Evolutionary conservation across 2,329 filamentous ascomycete genomes (phyloP), one percentile per base, ranked within the genome.

Genomic region (Talaromyces piceae): DNA sequence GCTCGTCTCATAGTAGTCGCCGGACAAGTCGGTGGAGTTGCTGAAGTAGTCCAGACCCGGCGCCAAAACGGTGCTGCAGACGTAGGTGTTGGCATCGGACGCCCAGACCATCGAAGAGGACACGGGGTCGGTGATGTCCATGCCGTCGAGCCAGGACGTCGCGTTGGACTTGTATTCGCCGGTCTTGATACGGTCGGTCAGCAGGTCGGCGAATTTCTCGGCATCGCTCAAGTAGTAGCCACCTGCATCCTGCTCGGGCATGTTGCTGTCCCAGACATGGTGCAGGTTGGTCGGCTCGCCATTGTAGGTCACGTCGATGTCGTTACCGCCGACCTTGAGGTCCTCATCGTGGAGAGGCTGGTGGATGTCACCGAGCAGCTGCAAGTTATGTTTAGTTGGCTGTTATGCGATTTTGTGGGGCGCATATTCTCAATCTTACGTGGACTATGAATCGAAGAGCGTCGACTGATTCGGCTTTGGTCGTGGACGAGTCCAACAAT

Each of bases 221-320:
- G 45, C 55, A 49, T 33, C 43, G 37, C 25, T 31, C 46, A 41
- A 53, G 30, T 16, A 54, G 12, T 54, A 68, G 33, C 72, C 79
- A 2, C 83, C 83, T 1, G 84, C 71, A 60, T 80, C 68, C 61
- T 83, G 79, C 68, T 86, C 83, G 0, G 81, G 77, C 55, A 88
- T 88, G 57, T 77, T 79, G 49, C 78, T 81, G 62, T 89, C 86
- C 86, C 86, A 89, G 13, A 88, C 79, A 52, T 84, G 77, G 61
- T 89, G 86, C 39, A 89, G 74, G 62, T 89, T 89, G 50, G 79
- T 75, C 25, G 72, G 66, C 26, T 67, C 64, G 2, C 75, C 76
- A 23, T 81, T 73, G 68, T 83, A 89, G 13, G 69, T 71, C 1
- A 89, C 85, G 12, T 73, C 65, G 58, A 89, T 85, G 9, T 77